Evolutionary conservation across 2,329 filamentous ascomycete genomes (phyloP).

Genomic region (Hypoxylon sp.): DNA sequence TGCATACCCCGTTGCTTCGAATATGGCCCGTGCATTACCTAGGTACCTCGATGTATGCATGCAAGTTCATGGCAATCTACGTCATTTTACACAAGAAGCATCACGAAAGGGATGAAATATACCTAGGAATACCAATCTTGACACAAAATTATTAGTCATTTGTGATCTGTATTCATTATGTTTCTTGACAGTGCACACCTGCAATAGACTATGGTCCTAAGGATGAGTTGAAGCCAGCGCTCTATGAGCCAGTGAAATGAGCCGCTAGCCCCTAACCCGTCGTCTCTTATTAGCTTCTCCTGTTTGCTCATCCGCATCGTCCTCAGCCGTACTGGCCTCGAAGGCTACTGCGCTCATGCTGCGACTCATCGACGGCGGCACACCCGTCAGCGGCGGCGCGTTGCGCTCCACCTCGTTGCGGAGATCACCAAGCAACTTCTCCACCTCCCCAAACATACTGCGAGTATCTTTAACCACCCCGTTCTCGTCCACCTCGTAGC

Average conservation of each 20-base stretch:
- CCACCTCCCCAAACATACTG: conserved; percentile 90
- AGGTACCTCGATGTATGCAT: no score
- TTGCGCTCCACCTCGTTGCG: conserved; percentile 73
- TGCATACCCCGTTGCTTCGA: background rate
- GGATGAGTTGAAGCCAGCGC: background rate
- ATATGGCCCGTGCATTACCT: background rate
- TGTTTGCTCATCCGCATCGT: conserved; percentile 60
- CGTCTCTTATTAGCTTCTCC: conserved; percentile 55
- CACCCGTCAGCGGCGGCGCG: conserved; percentile 52
- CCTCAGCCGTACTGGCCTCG: conserved; percentile 60
- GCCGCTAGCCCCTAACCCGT: conserved; percentile 48
- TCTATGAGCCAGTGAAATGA: background rate
- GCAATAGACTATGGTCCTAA: background rate
- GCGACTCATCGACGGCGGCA: conserved; percentile 44
- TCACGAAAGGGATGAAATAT: no score
- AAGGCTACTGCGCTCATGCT: conserved; percentile 52
- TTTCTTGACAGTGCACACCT: conserved; percentile 1
- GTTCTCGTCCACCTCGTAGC: conserved; percentile 81
- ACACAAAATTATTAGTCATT: background rate
- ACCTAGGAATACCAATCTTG: background rate
- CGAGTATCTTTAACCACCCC: conserved; percentile 88
- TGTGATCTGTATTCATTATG: background rate
- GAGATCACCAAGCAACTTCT: conserved; percentile 80
- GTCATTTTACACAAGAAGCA: background rate
- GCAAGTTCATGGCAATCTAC: background rate